phyloP scores from a whole-genome alignment of 2,329 filamentous ascomycete genomes.

The Juglanconis juglandina region DNA sequence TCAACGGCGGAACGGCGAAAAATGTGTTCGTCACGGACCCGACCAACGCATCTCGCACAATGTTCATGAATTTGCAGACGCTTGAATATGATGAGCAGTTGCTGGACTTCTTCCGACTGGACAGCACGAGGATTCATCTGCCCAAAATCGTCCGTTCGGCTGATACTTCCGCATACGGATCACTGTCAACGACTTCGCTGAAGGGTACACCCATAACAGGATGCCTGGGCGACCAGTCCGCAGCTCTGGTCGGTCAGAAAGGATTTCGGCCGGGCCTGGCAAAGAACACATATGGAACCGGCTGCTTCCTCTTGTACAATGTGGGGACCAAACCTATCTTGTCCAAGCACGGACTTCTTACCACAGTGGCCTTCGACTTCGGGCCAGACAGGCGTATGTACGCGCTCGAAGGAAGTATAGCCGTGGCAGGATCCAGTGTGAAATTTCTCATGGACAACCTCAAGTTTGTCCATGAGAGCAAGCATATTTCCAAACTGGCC shows the following conservation, averaged over 20 bases:
- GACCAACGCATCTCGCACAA: conserved; percentile 79
- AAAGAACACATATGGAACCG: conserved; percentile 85
- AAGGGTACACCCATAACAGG: conserved; percentile 70
- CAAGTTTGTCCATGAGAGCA: conserved; percentile 49
- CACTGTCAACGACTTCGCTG: conserved; percentile 56
- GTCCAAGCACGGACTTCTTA: conserved; percentile 71
- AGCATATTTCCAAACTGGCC: conserved; percentile 43
- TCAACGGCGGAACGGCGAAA: conserved; percentile 66
- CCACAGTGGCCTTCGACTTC: conserved; percentile 76
- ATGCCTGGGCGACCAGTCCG: conserved; percentile 78
- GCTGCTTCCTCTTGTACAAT: conserved; percentile 82
- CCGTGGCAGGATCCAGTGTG: conserved; percentile 71
- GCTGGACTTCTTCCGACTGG: conserved; percentile 71
- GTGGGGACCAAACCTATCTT: conserved; percentile 76
- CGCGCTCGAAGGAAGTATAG: conserved; percentile 73
- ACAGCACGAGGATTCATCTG: conserved; percentile 64
- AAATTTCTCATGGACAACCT: conserved; percentile 63
- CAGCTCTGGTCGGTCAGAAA: conserved; percentile 75
- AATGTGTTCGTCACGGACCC: conserved; percentile 73
- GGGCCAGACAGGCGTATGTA: conserved; percentile 65
- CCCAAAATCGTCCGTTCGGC: conserved; percentile 77
- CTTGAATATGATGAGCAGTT: conserved; percentile 71
- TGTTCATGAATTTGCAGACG: conserved; percentile 81
- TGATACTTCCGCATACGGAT: conserved; percentile 65
- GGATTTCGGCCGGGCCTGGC: conserved; percentile 72